phyloP scores from a whole-genome alignment of 2,329 filamentous ascomycete species.

The Beauveria rudraprayagi region DNA sequence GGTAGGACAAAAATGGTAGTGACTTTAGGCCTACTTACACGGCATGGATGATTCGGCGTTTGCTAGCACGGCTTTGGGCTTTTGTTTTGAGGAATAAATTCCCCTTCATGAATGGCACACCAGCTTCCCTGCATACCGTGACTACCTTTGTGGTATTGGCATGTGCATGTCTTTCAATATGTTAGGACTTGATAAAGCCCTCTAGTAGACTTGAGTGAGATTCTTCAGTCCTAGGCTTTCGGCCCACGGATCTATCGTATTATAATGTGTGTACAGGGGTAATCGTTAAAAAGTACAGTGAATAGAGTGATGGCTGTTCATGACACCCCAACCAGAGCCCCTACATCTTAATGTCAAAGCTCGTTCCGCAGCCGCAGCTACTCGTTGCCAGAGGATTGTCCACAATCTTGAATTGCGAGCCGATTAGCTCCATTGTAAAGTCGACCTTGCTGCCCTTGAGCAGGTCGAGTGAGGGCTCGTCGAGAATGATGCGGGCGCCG shows the following conservation, averaged over 20 bases:
- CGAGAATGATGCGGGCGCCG: conserved; percentile 75
- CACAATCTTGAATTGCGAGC: conserved; percentile 84
- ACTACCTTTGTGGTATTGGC: conserved; percentile 12
- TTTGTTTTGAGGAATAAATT: conserved; percentile 28
- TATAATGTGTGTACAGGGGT: background rate
- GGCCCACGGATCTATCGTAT: background rate
- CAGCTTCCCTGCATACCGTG: conserved; percentile 25
- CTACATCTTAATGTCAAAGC: conserved; percentile 81
- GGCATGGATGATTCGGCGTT: conserved; percentile 28
- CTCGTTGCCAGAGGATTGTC: conserved; percentile 89
- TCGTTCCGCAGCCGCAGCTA: conserved; percentile 94
- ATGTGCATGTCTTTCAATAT: conserved; percentile 1
- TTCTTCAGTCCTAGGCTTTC: background rate
- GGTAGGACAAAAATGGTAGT: conserved; percentile 8
- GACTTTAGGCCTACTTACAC: conserved; percentile 6
- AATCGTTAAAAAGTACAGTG: conserved; percentile 1
- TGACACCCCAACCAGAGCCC: background rate
- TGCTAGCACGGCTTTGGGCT: conserved; percentile 29
- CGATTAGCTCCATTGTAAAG: conserved; percentile 90
- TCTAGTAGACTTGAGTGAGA: background rate
- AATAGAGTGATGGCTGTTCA: conserved; percentile 7
- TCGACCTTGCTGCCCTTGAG: conserved; percentile 92
- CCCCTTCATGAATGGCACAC: conserved; percentile 31
- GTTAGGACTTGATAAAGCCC: background rate
- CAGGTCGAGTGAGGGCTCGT: conserved; percentile 77